Percentiles rank a stretch among this genome's conserved stretches.
phyloP scores from a whole-genome alignment of 108 stramenopile species.

The Cyclotella baltica region DNA sequence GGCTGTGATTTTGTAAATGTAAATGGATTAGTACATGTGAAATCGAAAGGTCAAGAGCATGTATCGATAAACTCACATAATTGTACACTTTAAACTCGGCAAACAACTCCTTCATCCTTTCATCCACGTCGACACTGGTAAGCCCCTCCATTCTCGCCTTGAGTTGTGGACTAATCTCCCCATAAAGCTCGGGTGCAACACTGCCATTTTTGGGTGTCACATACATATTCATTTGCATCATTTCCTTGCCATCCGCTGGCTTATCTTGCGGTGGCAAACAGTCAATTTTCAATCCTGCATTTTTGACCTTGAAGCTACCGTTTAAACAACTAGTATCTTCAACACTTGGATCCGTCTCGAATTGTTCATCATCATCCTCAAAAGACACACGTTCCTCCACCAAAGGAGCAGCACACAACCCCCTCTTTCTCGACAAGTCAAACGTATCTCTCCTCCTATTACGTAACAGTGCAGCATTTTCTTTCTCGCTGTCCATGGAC shows the following conservation, averaged over 20 bases:
- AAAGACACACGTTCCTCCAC: background rate
- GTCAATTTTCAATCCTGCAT: background rate
- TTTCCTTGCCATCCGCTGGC: background rate
- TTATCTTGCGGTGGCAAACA: background rate
- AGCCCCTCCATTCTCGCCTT: constrained; percentile 17
- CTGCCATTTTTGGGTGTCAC: background rate
- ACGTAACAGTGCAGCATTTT: background rate
- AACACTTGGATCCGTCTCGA: no score
- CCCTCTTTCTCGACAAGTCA: constrained; percentile 39
- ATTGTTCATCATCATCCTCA: no score
- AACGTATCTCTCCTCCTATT: constrained; percentile 35
- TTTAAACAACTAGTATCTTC: no score
- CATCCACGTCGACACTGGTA: constrained; percentile 25
- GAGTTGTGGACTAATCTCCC: background rate
- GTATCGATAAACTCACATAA: constrained; percentile 43
- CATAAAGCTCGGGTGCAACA: background rate
- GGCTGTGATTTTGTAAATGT: no score
- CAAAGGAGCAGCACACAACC: background rate
- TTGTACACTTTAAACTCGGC: constrained; percentile 37
- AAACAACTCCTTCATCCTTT: constrained; percentile 29
- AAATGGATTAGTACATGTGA: no score
- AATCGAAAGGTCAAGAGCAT: no score
- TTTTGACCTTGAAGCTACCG: no score
- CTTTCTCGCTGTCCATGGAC: constrained; percentile 2
- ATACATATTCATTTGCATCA: background rate